Conservation (phyloP, 179 eudicot species). For the Silene noctiflora region DNA sequence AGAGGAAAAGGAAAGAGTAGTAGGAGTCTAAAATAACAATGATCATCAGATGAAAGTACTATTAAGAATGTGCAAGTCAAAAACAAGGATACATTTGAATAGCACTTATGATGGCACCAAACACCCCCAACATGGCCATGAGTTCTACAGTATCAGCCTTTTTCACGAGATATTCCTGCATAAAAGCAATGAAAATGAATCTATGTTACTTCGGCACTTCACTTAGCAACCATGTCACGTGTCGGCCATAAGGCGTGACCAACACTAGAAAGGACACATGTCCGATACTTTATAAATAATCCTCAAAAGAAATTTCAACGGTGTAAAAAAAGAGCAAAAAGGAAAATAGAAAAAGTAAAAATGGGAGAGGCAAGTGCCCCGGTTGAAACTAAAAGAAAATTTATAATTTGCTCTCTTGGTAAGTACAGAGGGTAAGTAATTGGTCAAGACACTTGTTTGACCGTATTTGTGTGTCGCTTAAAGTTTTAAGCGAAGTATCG, state of each 20-base stretch:
- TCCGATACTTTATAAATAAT: neutral
- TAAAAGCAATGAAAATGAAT: constrained; percentile 6
- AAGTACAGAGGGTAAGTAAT: no score
- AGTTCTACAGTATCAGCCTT: constrained; percentile 73
- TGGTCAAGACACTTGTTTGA: no score
- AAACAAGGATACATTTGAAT: constrained; percentile 72
- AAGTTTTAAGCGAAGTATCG: no score
- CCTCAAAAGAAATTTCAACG: neutral
- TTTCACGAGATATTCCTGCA: constrained; percentile 78
- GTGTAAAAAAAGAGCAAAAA: neutral
- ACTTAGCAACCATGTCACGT: neutral
- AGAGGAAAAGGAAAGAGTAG: neutral
- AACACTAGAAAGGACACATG: neutral
- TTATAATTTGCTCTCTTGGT: no score
- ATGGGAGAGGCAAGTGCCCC: no score
- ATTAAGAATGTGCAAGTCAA: neutral
- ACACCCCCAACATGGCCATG: constrained; percentile 77
- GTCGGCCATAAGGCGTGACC: neutral
- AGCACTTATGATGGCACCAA: constrained; percentile 80
- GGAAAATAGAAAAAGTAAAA: no score
- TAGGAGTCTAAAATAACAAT: neutral
- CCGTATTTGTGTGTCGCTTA: no score
- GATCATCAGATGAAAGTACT: neutral
- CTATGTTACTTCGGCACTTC: neutral
- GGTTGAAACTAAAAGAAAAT: no score